Base-by-base conservation (phyloP, 257 asterid genomes). In the Solanum virginianum region DNA sequence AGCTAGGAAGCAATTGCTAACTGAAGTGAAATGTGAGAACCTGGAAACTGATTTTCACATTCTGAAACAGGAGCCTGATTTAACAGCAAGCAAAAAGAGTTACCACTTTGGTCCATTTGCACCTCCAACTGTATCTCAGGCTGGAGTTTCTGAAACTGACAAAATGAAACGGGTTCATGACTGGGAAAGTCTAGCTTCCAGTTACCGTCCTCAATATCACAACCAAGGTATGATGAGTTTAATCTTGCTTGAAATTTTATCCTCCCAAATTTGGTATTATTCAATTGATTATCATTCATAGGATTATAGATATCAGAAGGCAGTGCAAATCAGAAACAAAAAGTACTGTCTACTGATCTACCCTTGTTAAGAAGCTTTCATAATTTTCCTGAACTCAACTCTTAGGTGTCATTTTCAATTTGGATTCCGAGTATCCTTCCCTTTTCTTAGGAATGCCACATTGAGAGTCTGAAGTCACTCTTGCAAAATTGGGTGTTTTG, bases 21-120 rank as follows among this genome's bases (percentile, higher is more conserved):
- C 83, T 66, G 88, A 89, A 63, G 89, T 93, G 80, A 96, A 93
- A 83, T 87, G 88, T 3, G 98, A 93, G 89, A 87, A 72, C 89
- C 26, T 84, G 15, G 94, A 92, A 70, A 89, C 86, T 71, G 95
- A 89, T 86, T 92, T 86, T 29, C 93, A 88, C 36, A 86, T 62
- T 72, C 72, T 86, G 43, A 86, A 85, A 56, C 69, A 59, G 24
- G 87, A 60, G 51, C 65, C 54, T 13, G 88, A 84, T 75, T 54
- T 89, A 82, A 87, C 85, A 89, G 49, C 84, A 26, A 85, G 86
- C 77, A 84, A 36, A 36, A 92, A 87, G 88, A 89, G 92, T 85
- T 93, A 91, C 84, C 94, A 92, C 80, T 97, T 93, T 87, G 99
- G 98, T 88, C 99, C 99, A 60, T 97, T 97, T 91, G 97, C 99